Evolutionary conservation across 345 rosid genomes (phyloP), one percentile per base, ranked within the genome.

Genomic region (Melaleuca quinquenervia): DNA sequence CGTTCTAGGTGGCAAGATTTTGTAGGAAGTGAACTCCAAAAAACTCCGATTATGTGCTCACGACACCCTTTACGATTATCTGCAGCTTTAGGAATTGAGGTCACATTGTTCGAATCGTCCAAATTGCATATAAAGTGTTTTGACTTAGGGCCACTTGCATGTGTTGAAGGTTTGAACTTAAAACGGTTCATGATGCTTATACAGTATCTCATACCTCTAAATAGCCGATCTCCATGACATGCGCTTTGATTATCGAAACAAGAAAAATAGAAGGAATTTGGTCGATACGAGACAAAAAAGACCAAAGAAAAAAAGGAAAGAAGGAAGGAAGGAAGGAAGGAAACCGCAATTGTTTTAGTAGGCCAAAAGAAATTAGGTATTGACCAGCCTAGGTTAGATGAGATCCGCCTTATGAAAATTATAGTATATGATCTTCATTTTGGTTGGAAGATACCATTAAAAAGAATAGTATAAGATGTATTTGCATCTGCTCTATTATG

Each of bases 61-160:
- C 14, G 22, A 29, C 32, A 15, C 21, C 75, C 44, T 29, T 6
- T 29, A 5, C 41, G 2, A 41, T 41, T 41, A 70, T 70, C 45
- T 70, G 0, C 0, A 16, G 21, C 20, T 70, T 0, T 16, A 22
- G 22, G 18, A 0, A 0, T 70, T 11, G 11, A 32, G 22, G 78
- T 70, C 78, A 22, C n/a, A 11, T 6, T 6, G 6, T 55, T 55
- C 1, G 11, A 55, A 55, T 24, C 12, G n/a, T 55, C 24, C 6
- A 3, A 3, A 20, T 8, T 55, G 11, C 12, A 1, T 4, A 22
- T 12, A 22, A 22, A 55, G 8, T 22, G 60, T 11, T 55, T 5
- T 9, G 6, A 55, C 9, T 55, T 12, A 22, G 8, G n/a, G n/a
- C n/a, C 45, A 70, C 22, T 1, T 0, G 48, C 24, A 8, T 1